A percentile compares a stretch with the other conserved stretches of the same genome.
phyloP scores from a whole-genome alignment of 257 asterid genomes.

The Salvia miltiorrhiza region DNA sequence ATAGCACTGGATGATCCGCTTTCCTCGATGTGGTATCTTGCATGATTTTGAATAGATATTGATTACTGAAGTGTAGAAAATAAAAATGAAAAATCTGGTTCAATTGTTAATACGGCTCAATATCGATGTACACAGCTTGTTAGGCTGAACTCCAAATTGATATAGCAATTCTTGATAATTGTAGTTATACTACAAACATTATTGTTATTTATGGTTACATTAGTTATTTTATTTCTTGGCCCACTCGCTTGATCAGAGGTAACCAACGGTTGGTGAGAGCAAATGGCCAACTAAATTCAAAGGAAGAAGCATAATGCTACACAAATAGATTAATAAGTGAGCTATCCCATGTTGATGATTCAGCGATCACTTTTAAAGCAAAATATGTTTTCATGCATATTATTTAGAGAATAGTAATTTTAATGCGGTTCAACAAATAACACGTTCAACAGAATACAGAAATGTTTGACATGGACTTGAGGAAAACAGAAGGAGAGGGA shows the following conservation, averaged over 20 bases:
- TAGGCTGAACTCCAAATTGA: not conserved
- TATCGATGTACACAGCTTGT: not conserved
- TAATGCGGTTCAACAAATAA: too few relatives aligned
- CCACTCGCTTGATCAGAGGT: not conserved
- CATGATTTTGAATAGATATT: constrained; percentile 4
- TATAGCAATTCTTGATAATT: not conserved
- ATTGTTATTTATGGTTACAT: not conserved
- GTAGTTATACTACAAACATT: not conserved
- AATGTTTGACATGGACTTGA: too few relatives aligned
- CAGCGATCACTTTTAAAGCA: not conserved
- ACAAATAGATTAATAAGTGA: not conserved
- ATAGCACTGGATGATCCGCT: not conserved
- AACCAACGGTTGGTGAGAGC: constrained; percentile 18
- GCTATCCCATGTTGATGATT: not conserved
- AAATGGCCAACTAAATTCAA: not conserved
- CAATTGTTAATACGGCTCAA: constrained; percentile 8
- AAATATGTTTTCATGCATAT: not conserved
- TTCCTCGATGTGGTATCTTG: not conserved
- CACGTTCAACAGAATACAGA: too few relatives aligned
- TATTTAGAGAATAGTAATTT: too few relatives aligned
- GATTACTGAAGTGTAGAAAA: not conserved
- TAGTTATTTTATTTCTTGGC: not conserved
- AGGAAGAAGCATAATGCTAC: not conserved
- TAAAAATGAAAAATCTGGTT: not conserved
- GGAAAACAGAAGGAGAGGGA: too few relatives aligned